phyloP scores from a whole-genome alignment of 2,329 filamentous ascomycete genomes.

The Sporothrix humicola region DNA sequence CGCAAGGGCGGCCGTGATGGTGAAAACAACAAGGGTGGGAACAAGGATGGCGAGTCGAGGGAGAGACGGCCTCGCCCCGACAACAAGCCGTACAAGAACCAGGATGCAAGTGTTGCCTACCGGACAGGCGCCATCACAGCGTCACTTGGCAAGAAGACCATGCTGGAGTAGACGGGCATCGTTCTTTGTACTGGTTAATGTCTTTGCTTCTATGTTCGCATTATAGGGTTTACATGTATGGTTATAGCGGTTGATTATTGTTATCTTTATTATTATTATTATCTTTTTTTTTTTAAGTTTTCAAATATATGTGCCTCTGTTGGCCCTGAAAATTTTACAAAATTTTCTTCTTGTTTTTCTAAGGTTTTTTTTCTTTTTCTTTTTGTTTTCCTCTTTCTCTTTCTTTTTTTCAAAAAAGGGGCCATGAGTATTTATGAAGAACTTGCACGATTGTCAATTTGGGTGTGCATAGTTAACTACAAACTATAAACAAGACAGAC shows the following conservation, averaged over 20 bases:
- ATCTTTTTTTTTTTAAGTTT: not conserved
- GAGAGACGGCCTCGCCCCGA: conserved; percentile 30
- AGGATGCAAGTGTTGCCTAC: conserved; percentile 61
- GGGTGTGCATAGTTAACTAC: no score
- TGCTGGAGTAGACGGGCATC: conserved; percentile 66
- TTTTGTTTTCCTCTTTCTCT: no score
- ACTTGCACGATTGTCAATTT: no score
- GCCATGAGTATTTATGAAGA: no score
- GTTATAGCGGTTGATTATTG: not conserved
- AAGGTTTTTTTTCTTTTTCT: no score
- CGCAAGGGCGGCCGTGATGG: conserved; percentile 67
- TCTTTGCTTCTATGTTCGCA: not conserved
- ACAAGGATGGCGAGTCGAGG: conserved; percentile 36
- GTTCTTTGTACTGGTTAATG: not conserved
- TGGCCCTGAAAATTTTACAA: no score
- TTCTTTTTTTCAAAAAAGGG: no score
- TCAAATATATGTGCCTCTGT: no score
- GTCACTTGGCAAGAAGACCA: conserved; percentile 78
- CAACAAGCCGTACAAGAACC: conserved; percentile 47
- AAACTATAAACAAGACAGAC: no score
- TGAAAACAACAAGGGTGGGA: conserved; percentile 20
- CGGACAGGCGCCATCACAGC: conserved; percentile 81
- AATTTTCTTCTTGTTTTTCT: no score
- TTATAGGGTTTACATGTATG: conserved; percentile 11
- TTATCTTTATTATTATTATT: not conserved